Evolutionary conservation across 2,329 filamentous ascomycete species (phyloP).

Genomic region (Epicoccum sorghinum): DNA sequence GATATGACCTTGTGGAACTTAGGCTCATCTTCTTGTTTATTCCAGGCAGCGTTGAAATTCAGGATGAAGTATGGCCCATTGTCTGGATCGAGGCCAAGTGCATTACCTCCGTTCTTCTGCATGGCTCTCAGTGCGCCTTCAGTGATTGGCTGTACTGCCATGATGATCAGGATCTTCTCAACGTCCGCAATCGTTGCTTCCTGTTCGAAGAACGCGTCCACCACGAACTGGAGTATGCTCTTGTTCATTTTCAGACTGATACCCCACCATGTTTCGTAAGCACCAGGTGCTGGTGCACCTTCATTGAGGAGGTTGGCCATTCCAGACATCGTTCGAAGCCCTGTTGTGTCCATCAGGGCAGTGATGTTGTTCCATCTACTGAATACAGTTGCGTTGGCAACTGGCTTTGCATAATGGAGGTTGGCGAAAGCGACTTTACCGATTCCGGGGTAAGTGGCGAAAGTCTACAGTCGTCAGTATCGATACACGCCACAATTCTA

Average conservation of each 20-base stretch:
- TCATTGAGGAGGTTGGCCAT: conserved; percentile 23
- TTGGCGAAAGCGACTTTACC: conserved; percentile 26
- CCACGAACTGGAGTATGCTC: conserved; percentile 16
- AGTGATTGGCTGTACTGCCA: conserved; percentile 25
- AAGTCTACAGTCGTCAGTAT: conserved; percentile 17
- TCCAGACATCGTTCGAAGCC: conserved; percentile 26
- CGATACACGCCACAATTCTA: background rate
- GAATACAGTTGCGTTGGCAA: conserved; percentile 33
- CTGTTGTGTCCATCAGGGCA: conserved; percentile 27
- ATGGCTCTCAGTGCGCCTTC: conserved; percentile 14
- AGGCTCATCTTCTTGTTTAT: conserved; percentile 12
- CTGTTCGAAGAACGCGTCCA: conserved; percentile 20
- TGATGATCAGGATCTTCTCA: conserved; percentile 23
- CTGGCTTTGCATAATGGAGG: conserved; percentile 32
- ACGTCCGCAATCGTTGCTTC: conserved; percentile 22
- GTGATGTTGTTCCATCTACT: conserved; percentile 30
- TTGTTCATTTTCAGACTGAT: conserved; percentile 27
- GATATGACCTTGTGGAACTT: conserved; percentile 17
- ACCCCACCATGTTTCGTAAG: conserved; percentile 28
- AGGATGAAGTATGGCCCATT: conserved; percentile 24
- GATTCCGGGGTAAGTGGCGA: conserved; percentile 24
- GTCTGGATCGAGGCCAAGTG: conserved; percentile 26
- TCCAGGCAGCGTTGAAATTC: conserved; percentile 22
- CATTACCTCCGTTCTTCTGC: conserved; percentile 33
- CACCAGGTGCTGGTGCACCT: conserved; percentile 7